Percentiles rank a stretch among this genome's conserved stretches.
phyloP scores from a whole-genome alignment of 768 basidiomycete species.

The Piloderma croceum region DNA sequence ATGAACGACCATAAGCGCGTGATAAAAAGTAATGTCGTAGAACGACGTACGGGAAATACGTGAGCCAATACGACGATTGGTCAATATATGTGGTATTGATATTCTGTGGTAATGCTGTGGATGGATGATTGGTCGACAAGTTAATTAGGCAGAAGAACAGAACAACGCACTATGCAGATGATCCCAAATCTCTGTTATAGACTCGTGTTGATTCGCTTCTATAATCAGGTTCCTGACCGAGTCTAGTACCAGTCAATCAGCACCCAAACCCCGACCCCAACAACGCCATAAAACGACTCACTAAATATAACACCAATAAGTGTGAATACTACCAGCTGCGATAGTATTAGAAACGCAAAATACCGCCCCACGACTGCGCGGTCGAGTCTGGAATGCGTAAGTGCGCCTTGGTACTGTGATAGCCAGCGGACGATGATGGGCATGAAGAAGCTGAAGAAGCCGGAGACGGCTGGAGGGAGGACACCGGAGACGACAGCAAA shows the following conservation, averaged over 20 bases:
- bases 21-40: conserved; percentile 1
- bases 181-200: conserved; percentile 40
- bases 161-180: conserved; percentile 36
- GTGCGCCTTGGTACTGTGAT: conserved; percentile 29
- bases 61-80: conserved; percentile 89
- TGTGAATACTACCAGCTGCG: background rate
- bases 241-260: conserved; percentile 12
- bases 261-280: too few species aligned
- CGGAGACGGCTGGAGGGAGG: conserved; percentile 83
- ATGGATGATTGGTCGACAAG: background rate
- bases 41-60: conserved; percentile 80
- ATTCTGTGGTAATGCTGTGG: conserved; percentile 55
- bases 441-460: conserved; percentile 84
- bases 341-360: background rate
- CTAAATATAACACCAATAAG: background rate
- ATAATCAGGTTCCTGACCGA: conserved; percentile 37
- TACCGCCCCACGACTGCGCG: background rate
- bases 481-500: conserved; percentile 92
- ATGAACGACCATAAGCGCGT: conserved; percentile 5
- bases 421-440: conserved; percentile 90
- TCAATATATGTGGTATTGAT: conserved; percentile 89
- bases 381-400: background rate
- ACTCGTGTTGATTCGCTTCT: conserved; percentile 44
- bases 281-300: background rate
- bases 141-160: conserved; percentile 1